These are phyloP conservation scores for Xylariomycetidae sp. DNA, from an alignment of 2,329 filamentous ascomycete genomes.

Conservation along the genomic window DNA sequence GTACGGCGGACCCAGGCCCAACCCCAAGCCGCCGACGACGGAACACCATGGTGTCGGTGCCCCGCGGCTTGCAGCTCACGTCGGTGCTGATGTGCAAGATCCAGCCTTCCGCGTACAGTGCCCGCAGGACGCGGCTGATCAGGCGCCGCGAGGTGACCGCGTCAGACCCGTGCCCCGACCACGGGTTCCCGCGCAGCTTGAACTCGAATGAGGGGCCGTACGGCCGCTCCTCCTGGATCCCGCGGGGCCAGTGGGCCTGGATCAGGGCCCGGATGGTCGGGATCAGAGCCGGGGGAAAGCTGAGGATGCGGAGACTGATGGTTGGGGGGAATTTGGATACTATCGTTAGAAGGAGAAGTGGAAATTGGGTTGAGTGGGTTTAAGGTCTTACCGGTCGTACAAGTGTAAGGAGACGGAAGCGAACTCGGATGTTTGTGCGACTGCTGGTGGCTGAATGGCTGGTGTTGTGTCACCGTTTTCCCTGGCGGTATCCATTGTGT, in stretches of 20 bases:
- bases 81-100: not conserved
- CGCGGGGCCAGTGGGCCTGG: not conserved
- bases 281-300: not conserved
- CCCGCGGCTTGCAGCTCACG: not conserved
- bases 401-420: not conserved
- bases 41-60: conserved; percentile 1
- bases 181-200: not conserved
- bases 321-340: not conserved
- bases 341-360: not conserved
- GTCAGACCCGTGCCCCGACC: not conserved
- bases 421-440: too few relatives aligned
- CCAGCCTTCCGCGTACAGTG: not conserved
- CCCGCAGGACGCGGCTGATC: not conserved
- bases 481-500: too few relatives aligned
- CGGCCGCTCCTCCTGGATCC: not conserved
- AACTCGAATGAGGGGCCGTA: conserved; percentile 1
- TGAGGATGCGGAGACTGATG: not conserved
- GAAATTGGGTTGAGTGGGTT: too few relatives aligned
- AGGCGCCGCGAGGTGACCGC: not conserved
- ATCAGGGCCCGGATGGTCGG: not conserved
- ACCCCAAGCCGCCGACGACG: too few relatives aligned
- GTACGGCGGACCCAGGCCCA: too few relatives aligned
- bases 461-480: too few relatives aligned
- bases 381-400: conserved; percentile 1
- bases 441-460: too few relatives aligned